Conservation (phyloP, 2,329 filamentous ascomycete species). For the Aspergillus luchuensis region DNA sequence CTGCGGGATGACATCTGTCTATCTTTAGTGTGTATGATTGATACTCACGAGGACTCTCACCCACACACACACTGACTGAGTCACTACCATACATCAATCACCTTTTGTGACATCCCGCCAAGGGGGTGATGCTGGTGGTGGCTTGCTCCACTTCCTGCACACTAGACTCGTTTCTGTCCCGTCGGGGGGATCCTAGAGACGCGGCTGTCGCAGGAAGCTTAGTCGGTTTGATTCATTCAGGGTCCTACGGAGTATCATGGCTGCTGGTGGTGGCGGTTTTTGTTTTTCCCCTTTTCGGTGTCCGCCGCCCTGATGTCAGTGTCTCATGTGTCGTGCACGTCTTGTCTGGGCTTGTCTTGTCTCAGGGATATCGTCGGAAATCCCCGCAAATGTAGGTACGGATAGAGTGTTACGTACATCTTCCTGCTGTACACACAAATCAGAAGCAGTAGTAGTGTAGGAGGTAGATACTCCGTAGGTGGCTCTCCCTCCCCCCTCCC, state of each 20-base stretch:
- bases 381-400: too few relatives aligned
- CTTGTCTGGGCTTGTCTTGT: too few relatives aligned
- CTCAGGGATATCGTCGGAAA: too few relatives aligned
- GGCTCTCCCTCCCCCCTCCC: neutral
- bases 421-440: neutral
- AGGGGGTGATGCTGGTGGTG: neutral
- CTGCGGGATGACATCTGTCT: too few relatives aligned
- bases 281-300: too few relatives aligned
- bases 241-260: neutral
- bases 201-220: slow-evolving; percentile 10
- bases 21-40: too few relatives aligned
- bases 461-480: neutral
- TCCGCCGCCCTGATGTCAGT: too few relatives aligned
- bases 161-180: slow-evolving; percentile 3
- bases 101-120: slow-evolving; percentile 1
- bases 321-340: too few relatives aligned
- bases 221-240: slow-evolving; percentile 1
- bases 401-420: neutral
- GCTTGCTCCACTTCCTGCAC: slow-evolving; percentile 5
- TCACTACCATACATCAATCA: neutral
- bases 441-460: neutral
- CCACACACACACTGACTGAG: too few relatives aligned
- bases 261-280: neutral
- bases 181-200: neutral
- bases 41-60: too few relatives aligned